Conservation (phyloP, 352 stramenopile genomes). For the Thalassiosira exigua region DNA sequence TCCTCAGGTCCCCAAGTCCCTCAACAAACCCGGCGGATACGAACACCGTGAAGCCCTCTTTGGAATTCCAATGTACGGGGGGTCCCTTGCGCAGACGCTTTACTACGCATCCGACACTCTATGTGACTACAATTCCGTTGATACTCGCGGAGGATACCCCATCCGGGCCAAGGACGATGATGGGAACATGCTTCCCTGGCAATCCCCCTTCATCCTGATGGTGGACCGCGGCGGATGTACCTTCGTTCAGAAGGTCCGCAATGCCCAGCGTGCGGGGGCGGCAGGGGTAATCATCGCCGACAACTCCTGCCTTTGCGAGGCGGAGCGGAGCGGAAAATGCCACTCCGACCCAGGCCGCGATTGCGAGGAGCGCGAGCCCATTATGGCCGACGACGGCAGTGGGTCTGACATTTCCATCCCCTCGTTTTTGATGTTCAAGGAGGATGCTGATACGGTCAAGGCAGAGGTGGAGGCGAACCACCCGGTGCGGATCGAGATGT, state of each 20-base stretch:
- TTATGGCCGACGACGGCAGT: constrained; percentile 95
- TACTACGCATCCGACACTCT: constrained; percentile 88
- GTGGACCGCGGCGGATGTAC: constrained; percentile 95
- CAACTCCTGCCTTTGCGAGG: constrained; percentile 94
- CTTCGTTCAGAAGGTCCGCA: constrained; percentile 94
- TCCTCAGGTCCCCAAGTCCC: constrained; percentile 60
- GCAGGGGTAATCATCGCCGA: constrained; percentile 95
- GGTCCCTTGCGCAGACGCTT: constrained; percentile 74
- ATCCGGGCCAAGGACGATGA: constrained; percentile 55
- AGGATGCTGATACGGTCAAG: constrained; percentile 94
- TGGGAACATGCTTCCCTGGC: constrained; percentile 80
- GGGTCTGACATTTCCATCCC: constrained; percentile 97
- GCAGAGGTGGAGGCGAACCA: constrained; percentile 87
- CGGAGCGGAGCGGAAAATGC: constrained; percentile 80
- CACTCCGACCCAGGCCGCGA: constrained; percentile 56
- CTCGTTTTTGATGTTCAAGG: constrained; percentile 93
- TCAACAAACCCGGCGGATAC: constrained; percentile 86
- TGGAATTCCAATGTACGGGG: constrained; percentile 92
- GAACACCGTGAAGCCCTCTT: constrained; percentile 96
- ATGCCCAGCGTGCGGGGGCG: constrained; percentile 90
- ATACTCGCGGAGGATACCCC: constrained; percentile 85
- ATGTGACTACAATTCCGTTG: constrained; percentile 89
- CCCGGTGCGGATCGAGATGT: constrained; percentile 93
- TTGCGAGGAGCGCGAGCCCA: constrained; percentile 90
- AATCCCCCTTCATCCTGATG: constrained; percentile 94